These are phyloP conservation scores for Phaseolus coccineus DNA, from an alignment of 331 rosid species.

Conservation along the genomic window DNA sequence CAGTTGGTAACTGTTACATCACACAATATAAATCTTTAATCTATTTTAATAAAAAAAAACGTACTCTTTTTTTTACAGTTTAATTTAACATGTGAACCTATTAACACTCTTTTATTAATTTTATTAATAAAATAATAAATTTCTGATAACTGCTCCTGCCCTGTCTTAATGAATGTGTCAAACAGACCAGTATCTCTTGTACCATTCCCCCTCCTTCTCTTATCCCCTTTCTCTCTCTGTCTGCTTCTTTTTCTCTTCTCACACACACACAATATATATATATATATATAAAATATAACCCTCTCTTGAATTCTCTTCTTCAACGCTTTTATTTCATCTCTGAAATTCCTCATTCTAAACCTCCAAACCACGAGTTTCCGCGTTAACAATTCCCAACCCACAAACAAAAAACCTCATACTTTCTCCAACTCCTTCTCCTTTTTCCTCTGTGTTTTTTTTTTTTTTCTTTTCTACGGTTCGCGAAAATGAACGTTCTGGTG, in stretches of 20 bases:
- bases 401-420: neutral
- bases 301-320: neutral
- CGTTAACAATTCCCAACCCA: neutral
- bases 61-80: no score
- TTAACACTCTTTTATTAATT: no score
- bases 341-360: neutral
- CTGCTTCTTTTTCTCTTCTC: neutral
- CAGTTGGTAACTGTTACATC: no score
- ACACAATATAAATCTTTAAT: no score
- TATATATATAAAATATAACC: neutral
- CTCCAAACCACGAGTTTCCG: neutral
- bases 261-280: neutral
- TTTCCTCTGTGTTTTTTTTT: no score
- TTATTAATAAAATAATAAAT: no score
- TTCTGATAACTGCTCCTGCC: no score
- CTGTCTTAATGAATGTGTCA: neutral
- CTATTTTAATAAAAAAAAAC: no score
- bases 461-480: no score
- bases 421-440: neutral
- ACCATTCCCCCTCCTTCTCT: neutral
- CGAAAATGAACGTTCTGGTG: conserved; percentile 63
- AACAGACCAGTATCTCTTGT: neutral
- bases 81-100: no score
- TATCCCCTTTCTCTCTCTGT: neutral
- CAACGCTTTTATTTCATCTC: neutral